Base-by-base conservation (phyloP, 495 filamentous ascomycete species). In the Articulospora tetracladia region DNA sequence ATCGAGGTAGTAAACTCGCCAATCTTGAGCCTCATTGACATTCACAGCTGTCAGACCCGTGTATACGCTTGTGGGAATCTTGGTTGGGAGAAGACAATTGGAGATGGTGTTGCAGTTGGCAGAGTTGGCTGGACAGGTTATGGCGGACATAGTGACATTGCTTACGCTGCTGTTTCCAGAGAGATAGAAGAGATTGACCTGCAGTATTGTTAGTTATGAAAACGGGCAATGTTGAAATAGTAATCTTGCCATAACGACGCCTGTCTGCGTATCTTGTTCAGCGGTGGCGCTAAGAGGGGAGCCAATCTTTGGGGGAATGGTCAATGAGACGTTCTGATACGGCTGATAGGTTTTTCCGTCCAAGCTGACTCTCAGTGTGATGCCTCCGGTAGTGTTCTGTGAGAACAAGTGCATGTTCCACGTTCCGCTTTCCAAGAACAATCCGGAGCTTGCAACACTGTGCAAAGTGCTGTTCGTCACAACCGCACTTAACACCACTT, bases 371-470 rank as follows among this genome's bases (percentile, higher is more conserved):
- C 46, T 27, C 11, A 57, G n/a, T 19, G 28, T 62, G 34, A 62
- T 57, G 8, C 46, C 48, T 15, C 60, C 60, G 44, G 44, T 53
- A 19, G 41, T 13, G 23, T 62, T 62, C 19, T 62, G 60, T 25
- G 20, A 57, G 48, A 57, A 62, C 8, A 44, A 23, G 7, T 62
- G 60, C 53, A 53, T 62, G 46, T 62, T 62, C 60, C 60, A 62
- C 1, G 53, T 62, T 11, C 32, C 32, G 24, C 53, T 34, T 3
- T 53, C 39, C 17, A 62, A 20, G 41, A 62, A 62, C 15, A 62
- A 32, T 12, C 60, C 60, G 11, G 60, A 52, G n/a, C 20, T 53
- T n/a, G 60, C 60, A n/a, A 62, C 54, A 30, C 60, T 62, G 28
- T 52, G 17, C 20, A 32, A 1, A 12, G 53, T 55, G 28, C 55